Conservation (phyloP, 2,329 filamentous ascomycete genomes). For the Neobulgaria alba region DNA sequence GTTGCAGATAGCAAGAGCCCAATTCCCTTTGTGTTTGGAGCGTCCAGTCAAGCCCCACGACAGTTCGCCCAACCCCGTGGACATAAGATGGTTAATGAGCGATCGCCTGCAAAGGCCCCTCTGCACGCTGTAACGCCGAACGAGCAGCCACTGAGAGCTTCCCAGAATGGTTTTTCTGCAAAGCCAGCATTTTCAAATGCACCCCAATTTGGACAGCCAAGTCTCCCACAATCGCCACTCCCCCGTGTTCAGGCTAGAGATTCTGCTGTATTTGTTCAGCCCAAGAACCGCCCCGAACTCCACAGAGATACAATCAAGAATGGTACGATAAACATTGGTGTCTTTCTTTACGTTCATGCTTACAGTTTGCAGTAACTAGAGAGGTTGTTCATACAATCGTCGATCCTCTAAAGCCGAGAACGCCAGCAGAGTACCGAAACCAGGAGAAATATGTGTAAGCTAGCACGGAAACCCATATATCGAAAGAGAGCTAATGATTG, state of each 20-base stretch:
- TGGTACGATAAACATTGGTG: conserved; percentile 1
- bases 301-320: conserved; percentile 17
- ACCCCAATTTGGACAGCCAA: conserved; percentile 27
- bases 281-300: conserved; percentile 26
- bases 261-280: conserved; percentile 24
- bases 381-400: conserved; percentile 20
- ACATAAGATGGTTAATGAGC: conserved; percentile 28
- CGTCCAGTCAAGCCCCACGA: conserved; percentile 6
- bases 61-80: neutral
- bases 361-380: conserved; percentile 25
- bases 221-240: conserved; percentile 26
- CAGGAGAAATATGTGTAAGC: neutral
- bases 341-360: too few relatives aligned
- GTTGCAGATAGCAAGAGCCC: conserved; percentile 9
- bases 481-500: neutral
- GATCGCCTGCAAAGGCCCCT: conserved; percentile 26
- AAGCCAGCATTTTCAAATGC: conserved; percentile 10
- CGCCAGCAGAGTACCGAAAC: conserved; percentile 18
- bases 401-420: conserved; percentile 21
- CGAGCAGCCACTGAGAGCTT: conserved; percentile 13
- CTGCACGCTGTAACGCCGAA: conserved; percentile 18
- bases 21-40: conserved; percentile 17
- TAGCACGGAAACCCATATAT: neutral
- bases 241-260: conserved; percentile 27
- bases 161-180: conserved; percentile 6